Conservation (phyloP, 2,329 filamentous ascomycete genomes). For the Canariomyces notabilis region DNA sequence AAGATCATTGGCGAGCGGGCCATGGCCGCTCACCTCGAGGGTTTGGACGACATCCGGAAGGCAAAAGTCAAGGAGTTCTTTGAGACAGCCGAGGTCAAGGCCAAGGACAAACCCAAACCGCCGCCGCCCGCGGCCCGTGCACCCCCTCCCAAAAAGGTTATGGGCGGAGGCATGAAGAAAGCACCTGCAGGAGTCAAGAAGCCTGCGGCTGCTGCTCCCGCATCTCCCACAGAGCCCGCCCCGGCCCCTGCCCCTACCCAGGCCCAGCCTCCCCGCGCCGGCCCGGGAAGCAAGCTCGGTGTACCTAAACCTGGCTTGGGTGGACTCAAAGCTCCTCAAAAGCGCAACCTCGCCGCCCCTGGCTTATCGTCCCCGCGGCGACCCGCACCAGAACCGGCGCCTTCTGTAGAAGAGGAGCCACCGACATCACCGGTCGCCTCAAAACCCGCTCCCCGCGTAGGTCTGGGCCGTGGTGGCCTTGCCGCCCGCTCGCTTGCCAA, state of each 20-base stretch:
- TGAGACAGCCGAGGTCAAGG: conserved; percentile 76
- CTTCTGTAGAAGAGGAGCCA: conserved; percentile 50
- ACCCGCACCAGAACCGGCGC: conserved; percentile 42
- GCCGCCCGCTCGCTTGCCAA: conserved; percentile 82
- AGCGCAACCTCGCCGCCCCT: conserved; percentile 47
- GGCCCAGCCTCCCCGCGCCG: conserved; percentile 50
- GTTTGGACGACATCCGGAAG: conserved; percentile 91
- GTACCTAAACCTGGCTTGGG: conserved; percentile 49
- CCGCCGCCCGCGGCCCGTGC: conserved; percentile 56
- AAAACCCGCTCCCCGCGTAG: conserved; percentile 58
- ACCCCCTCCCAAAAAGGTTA: conserved; percentile 31
- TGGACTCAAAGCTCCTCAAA: conserved; percentile 57
- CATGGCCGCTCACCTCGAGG: conserved; percentile 89
- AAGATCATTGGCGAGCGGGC: conserved; percentile 96
- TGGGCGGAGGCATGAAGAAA: conserved; percentile 43
- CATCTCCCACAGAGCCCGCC: conserved; percentile 43
- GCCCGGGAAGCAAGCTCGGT: conserved; percentile 48
- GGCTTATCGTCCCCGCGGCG: conserved; percentile 50
- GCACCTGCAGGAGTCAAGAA: conserved; percentile 41
- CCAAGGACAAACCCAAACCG: conserved; percentile 88
- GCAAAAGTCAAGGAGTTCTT: conserved; percentile 92
- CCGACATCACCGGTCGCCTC: conserved; percentile 41
- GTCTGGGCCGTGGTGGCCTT: conserved; percentile 72
- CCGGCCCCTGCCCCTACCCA: conserved; percentile 53
- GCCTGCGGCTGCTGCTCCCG: conserved; percentile 36